A percentile compares a stretch with the other conserved stretches of the same genome.
These are phyloP conservation scores for Drosera spatulata DNA, from an alignment of 179 eudicot species.

Conservation along the genomic window DNA sequence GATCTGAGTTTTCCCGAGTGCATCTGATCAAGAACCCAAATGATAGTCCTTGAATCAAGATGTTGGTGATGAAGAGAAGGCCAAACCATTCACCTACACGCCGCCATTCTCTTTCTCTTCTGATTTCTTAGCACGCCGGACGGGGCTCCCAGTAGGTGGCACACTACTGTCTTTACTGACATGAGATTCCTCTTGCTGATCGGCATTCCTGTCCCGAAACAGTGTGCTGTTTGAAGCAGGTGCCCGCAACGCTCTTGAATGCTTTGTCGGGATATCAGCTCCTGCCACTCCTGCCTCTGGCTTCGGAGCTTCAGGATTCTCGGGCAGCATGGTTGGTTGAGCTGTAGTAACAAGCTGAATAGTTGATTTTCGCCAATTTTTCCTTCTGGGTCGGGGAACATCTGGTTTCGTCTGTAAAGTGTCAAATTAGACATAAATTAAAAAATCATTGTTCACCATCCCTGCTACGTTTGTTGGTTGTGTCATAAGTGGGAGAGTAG, in stretches of 20 bases:
- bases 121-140: conserved; percentile 19
- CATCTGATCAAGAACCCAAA: no score
- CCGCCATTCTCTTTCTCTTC: conserved; percentile 66
- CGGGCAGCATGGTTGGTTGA: conserved; percentile 26
- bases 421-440: not conserved
- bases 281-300: conserved; percentile 28
- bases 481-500: no score
- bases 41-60: no score
- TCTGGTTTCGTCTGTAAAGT: conserved; percentile 50
- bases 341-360: conserved; percentile 67
- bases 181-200: conserved; percentile 27
- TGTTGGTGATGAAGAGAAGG: not conserved
- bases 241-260: conserved; percentile 77
- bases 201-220: conserved; percentile 61
- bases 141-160: conserved; percentile 46
- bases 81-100: not conserved
- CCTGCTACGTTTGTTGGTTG: no score
- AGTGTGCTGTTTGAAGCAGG: conserved; percentile 37
- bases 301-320: conserved; percentile 20
- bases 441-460: no score
- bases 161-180: conserved; percentile 35
- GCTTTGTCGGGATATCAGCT: conserved; percentile 41
- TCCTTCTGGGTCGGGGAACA: conserved; percentile 56
- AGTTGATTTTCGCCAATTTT: conserved; percentile 73
- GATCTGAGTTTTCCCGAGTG: no score